These are phyloP conservation scores for Termitomyces sp. DNA, from an alignment of 768 basidiomycete species.

Conservation along the genomic window DNA sequence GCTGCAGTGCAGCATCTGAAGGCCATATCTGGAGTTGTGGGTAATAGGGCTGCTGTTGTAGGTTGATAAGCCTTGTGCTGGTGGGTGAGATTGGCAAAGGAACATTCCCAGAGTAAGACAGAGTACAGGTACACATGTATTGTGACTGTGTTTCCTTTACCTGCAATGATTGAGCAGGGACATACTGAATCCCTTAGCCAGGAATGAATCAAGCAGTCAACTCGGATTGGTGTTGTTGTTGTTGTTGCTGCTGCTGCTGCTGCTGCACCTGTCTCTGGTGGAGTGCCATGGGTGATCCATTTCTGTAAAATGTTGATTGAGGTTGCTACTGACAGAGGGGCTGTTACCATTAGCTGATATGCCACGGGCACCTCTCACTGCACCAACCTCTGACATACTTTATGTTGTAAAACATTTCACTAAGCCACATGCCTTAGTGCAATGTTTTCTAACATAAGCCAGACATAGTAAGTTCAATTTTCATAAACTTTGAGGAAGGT, in stretches of 20 bases:
- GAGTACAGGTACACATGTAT: conserved; percentile 35
- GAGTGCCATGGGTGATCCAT: conserved; percentile 19
- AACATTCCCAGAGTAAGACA: conserved; percentile 33
- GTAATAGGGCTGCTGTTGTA: conserved; percentile 41
- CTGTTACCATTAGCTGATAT: conserved; percentile 44
- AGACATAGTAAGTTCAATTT: too few species aligned
- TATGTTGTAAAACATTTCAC: too few species aligned
- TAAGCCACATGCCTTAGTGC: too few species aligned
- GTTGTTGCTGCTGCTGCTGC: conserved; percentile 4
- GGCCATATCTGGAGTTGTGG: conserved; percentile 35
- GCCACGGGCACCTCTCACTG: conserved; percentile 22
- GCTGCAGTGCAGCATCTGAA: conserved; percentile 30
- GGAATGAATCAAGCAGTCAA: conserved; percentile 59
- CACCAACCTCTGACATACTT: too few species aligned
- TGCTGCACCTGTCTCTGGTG: conserved; percentile 16
- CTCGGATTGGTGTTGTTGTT: conserved; percentile 28
- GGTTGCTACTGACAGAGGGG: conserved; percentile 36
- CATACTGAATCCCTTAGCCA: conserved; percentile 32
- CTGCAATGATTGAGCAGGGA: conserved; percentile 16
- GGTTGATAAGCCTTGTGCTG: conserved; percentile 30
- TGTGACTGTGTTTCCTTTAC: conserved; percentile 18
- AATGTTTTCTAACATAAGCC: too few species aligned
- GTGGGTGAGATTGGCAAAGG: conserved; percentile 58
- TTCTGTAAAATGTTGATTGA: conserved; percentile 41
- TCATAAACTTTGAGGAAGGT: too few species aligned